Base-by-base conservation (phyloP, 345 rosid genomes). In the Trapa incisa region DNA sequence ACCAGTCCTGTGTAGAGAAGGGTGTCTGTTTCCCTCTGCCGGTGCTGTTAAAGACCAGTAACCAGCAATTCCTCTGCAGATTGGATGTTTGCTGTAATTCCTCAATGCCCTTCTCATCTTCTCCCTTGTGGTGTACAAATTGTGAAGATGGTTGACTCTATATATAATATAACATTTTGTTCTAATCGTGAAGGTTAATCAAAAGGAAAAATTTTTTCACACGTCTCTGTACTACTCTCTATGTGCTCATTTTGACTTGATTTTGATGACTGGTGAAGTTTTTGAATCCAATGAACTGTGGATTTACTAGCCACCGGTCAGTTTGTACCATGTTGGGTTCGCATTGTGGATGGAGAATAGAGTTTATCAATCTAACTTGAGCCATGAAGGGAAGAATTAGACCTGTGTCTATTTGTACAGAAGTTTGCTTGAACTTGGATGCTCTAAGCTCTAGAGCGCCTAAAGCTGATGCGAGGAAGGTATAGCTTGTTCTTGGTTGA, bases 21-120 rank as follows among this genome's bases (percentile, higher is more conserved):
- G 88, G 91, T 17, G 85, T 85, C 48, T 85, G 80, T 52, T 84
- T 92, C 41, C 88, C 93, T 62, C 78, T 92, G 65, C 78, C 77
- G 22, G 74, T 75, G 42, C 72, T 92, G 81, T 79, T 92, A 70
- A 89, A 79, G 84, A 84, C 83, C 2, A 87, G 74, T 13, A 88
- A 84, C 41, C 77, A 65, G 8, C 81, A 82, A 71, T 89, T 92
- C 71, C 79, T 54, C 0, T 69, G 64, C 61, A 82, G 85, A 76
- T 71, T 92, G 82, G 88, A 87, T 72, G 79, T 80, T 45, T 88
- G 91, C 80, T 75, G 86, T 78, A 81, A 80, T 74, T 81, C 91
- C 69, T 83, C 87, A 0, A 68, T 89, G 78, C 96, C 96, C 13
- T 64, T 78, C 66, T 82, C 76, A 45, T 70, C 75, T 66, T 86